A percentile compares a stretch with the other conserved stretches of the same genome.
Conservation (phyloP, 345 rosid genomes). For the Crucihimalaya himalaica region DNA sequence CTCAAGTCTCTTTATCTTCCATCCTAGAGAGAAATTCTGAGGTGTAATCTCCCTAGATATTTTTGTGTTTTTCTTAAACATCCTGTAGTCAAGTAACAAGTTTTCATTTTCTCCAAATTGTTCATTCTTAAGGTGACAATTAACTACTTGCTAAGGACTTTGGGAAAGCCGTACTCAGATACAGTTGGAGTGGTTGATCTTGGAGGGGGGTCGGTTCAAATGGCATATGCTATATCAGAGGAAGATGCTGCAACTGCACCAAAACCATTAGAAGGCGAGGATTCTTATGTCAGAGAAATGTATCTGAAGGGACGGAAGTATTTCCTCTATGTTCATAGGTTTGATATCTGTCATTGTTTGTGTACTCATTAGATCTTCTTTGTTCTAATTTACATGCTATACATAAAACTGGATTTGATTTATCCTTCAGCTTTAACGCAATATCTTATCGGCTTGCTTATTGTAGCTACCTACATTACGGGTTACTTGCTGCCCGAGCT, state of each 20-base stretch:
- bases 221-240: conserved; percentile 95
- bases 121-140: conserved; percentile 74
- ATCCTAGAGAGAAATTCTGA: background rate
- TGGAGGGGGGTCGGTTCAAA: conserved; percentile 99
- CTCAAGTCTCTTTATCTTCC: background rate
- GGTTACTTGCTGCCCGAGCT: conserved; percentile 95
- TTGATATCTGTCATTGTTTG: conserved; percentile 3
- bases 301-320: conserved; percentile 70
- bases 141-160: conserved; percentile 73
- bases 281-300: conserved; percentile 82
- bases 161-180: conserved; percentile 69
- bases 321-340: conserved; percentile 98
- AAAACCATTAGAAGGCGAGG: conserved; percentile 65
- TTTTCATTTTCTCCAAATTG: background rate
- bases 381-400: background rate
- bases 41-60: background rate
- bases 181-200: conserved; percentile 99
- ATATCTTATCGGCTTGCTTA: conserved; percentile 13
- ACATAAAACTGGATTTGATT: background rate
- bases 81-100: background rate
- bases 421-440: background rate
- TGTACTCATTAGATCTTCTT: conserved; percentile 15
- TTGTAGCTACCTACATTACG: conserved; percentile 87
- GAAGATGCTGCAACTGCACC: conserved; percentile 81
- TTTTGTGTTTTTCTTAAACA: background rate